phyloP scores from a whole-genome alignment of 1,139 yeast species.

The Protomyces macrosporus region DNA sequence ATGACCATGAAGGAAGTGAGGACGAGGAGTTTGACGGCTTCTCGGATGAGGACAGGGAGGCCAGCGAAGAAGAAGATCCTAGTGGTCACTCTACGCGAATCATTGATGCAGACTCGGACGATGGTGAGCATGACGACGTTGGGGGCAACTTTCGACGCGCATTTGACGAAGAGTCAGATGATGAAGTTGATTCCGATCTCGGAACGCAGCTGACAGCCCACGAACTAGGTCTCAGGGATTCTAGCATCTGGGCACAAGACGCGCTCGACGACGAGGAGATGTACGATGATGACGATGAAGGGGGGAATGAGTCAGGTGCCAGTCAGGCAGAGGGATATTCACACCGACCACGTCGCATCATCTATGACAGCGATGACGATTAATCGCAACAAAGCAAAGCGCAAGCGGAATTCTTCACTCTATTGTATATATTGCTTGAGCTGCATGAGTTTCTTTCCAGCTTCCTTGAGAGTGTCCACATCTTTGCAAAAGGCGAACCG shows the following conservation, averaged over 20 bases:
- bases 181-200: too few species aligned
- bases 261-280: background rate
- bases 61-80: background rate
- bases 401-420: background rate
- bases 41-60: background rate
- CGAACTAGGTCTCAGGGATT: background rate
- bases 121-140: background rate
- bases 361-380: too few species aligned
- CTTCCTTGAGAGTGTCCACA: constrained; percentile 69
- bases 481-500: constrained; percentile 97
- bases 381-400: too few species aligned
- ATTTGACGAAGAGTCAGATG: too few species aligned
- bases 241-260: background rate
- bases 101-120: background rate
- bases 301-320: background rate
- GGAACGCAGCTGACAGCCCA: too few species aligned
- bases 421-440: constrained; percentile 54
- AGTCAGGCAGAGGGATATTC: too few species aligned
- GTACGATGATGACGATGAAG: background rate
- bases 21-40: background rate
- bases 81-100: background rate
- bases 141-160: too few species aligned
- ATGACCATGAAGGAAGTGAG: background rate
- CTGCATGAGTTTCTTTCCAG: constrained; percentile 65
- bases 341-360: too few species aligned